Conservation (phyloP, 1,284 basidiomycete species). For the Puccinia sorghi region DNA sequence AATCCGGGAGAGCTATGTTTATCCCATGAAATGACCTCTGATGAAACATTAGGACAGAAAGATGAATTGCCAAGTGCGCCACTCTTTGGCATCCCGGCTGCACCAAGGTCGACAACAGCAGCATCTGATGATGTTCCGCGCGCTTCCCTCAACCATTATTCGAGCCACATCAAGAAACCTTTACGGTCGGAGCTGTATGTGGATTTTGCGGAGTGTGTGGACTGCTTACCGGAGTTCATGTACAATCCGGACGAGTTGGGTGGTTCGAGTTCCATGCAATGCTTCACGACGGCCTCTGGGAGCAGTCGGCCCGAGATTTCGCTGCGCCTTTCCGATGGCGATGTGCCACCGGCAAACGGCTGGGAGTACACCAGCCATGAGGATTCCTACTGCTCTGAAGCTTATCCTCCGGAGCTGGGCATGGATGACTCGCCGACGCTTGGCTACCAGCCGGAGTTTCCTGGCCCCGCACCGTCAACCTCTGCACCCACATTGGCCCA, state of each 20-base stretch:
- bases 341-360: background rate
- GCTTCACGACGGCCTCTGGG: background rate
- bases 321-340: background rate
- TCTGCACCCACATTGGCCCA: background rate
- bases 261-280: background rate
- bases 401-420: slow-evolving; percentile 1
- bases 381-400: slow-evolving; percentile 1
- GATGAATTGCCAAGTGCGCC: background rate
- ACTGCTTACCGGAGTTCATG: slow-evolving; percentile 1
- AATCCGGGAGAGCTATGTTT: slow-evolving; percentile 3
- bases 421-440: slow-evolving; percentile 11
- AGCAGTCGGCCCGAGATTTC: background rate
- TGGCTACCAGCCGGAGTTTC: slow-evolving; percentile 3
- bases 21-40: background rate
- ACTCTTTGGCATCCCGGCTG: background rate
- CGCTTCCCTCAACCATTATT: background rate
- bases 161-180: background rate
- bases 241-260: background rate
- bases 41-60: background rate
- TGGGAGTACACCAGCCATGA: background rate
- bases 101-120: background rate
- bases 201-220: background rate
- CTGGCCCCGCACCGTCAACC: background rate
- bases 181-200: background rate
- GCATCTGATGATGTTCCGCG: background rate